Base-by-base conservation (phyloP, 257 asterid genomes). In the Penstemon barbatus region DNA sequence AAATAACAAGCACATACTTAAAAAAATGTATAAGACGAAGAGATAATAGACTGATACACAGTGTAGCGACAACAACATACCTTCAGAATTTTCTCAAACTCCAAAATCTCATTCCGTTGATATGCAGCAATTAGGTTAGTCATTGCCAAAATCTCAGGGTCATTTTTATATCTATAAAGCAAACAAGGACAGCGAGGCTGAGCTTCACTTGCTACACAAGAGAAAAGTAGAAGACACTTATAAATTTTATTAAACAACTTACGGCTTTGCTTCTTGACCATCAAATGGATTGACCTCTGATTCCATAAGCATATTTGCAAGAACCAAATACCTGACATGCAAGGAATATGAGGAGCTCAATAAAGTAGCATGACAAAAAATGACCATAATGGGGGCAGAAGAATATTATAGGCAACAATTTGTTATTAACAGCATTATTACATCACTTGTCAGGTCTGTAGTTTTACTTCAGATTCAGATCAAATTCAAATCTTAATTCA, bases 221-320 rank as follows among this genome's bases (percentile, higher is more conserved):
- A 61, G 40, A 62, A 42, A 68, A 57, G 42, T 43, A 36, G 10
- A 2, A 78, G 71, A 57, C 59, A 66, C 68, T 19, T 1, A 25
- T 25, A 69, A 50, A 66, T 33, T 43, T 77, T 57, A 48, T 56
- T n/a, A 54, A 60, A 43, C 15, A 54, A 74, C 97, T 73, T 84
- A 94, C 99, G 97, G 99, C 76, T 94, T 94, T 63, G 99, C 99
- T 77, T 94, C 99, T 79, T 91, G 99, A 70, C 97, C 99, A 71
- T 94, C 99, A 71, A 94, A 94, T 6, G 99, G 99, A 68, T 91
- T 94, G 78, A 94, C 99, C 81, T 87, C 88, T 70, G 99, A 94
- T 78, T 89, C 92, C 99, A 94, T 94, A 77, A 94, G 89, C 99
- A 94, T 94, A 74, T 94, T 94, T 67, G 97, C 99, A 71, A 94